Percentiles rank a stretch among this genome's conserved stretches.
These are phyloP conservation scores for Colletotrichum euphorbiae DNA, from an alignment of 2,329 filamentous ascomycete species.

Conservation along the genomic window DNA sequence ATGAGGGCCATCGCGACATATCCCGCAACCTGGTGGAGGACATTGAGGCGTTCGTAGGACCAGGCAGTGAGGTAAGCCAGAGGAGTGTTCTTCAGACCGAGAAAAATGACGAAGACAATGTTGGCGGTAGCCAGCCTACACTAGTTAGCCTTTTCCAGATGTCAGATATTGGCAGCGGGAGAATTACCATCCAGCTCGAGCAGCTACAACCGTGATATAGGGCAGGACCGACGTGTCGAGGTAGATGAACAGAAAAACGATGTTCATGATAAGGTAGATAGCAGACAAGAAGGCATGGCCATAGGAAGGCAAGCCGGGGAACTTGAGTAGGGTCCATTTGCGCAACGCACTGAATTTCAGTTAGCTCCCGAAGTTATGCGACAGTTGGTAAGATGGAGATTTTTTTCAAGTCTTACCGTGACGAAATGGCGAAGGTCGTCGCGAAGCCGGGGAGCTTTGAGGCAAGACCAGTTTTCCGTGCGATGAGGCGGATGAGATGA, in stretches of 20 bases:
- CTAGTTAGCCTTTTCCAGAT: too few relatives aligned
- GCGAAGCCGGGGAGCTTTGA: slow-evolving; percentile 14
- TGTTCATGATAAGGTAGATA: slow-evolving; percentile 50
- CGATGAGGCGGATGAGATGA: slow-evolving; percentile 35
- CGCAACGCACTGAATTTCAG: slow-evolving; percentile 26
- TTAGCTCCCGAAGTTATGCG: neutral
- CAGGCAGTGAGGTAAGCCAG: slow-evolving; percentile 63
- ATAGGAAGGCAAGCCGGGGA: slow-evolving; percentile 33
- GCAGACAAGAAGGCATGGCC: slow-evolving; percentile 48
- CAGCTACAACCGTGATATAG: slow-evolving; percentile 50
- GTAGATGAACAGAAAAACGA: slow-evolving; percentile 49
- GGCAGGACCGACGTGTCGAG: slow-evolving; percentile 48
- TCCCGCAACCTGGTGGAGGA: slow-evolving; percentile 66
- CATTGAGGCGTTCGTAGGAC: slow-evolving; percentile 70
- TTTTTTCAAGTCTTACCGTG: slow-evolving; percentile 26
- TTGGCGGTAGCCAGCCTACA: slow-evolving; percentile 58
- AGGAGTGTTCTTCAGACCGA: slow-evolving; percentile 68
- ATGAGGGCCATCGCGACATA: slow-evolving; percentile 59
- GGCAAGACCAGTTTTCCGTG: slow-evolving; percentile 22
- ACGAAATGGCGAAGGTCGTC: slow-evolving; percentile 30
- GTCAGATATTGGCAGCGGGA: neutral
- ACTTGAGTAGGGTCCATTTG: slow-evolving; percentile 33
- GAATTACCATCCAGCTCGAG: slow-evolving; percentile 54
- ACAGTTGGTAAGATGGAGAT: neutral
- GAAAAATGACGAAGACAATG: slow-evolving; percentile 62